Percentiles rank a stretch among this genome's conserved stretches.
Evolutionary conservation across 2,329 filamentous ascomycete species (phyloP).

Genomic region (Fusarium sp.): DNA sequence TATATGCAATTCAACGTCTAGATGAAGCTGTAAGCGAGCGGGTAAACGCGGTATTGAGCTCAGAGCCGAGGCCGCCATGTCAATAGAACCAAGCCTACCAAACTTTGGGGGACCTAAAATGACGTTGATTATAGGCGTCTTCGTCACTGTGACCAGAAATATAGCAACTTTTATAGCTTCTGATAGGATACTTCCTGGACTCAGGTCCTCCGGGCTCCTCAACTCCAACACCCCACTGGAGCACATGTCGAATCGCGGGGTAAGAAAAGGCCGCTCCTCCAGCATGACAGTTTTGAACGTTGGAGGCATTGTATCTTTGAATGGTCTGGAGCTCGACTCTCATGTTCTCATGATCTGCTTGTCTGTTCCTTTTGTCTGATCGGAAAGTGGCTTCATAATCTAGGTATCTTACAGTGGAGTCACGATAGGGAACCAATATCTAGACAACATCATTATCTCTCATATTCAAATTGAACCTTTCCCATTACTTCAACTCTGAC

Average conservation of each 20-base stretch:
- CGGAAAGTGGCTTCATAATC: not conserved
- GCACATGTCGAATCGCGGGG: conserved; percentile 19
- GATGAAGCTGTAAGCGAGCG: not conserved
- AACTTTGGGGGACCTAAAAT: not conserved
- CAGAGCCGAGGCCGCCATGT: not conserved
- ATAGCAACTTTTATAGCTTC: conserved; percentile 17
- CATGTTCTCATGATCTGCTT: not conserved
- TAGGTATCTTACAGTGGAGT: not conserved
- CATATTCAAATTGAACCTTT: not conserved
- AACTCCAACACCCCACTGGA: not conserved
- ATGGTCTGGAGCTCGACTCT: not conserved
- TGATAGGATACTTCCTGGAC: conserved; percentile 30
- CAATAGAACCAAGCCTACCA: not conserved
- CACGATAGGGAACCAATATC: not conserved
- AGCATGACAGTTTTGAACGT: not conserved
- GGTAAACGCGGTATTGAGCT: not conserved
- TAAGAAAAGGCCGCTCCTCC: conserved; percentile 33
- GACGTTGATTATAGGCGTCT: not conserved
- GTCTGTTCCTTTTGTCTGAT: not conserved
- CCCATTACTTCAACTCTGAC: not conserved
- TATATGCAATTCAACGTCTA: not conserved
- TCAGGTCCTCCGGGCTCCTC: not conserved
- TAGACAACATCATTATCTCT: conserved; percentile 3
- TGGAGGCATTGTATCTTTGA: not conserved
- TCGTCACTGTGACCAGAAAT: conserved; percentile 27